These are phyloP conservation scores for Verticillium alfalfae DNA, from an alignment of 2,329 filamentous ascomycete species.

Conservation along the genomic window DNA sequence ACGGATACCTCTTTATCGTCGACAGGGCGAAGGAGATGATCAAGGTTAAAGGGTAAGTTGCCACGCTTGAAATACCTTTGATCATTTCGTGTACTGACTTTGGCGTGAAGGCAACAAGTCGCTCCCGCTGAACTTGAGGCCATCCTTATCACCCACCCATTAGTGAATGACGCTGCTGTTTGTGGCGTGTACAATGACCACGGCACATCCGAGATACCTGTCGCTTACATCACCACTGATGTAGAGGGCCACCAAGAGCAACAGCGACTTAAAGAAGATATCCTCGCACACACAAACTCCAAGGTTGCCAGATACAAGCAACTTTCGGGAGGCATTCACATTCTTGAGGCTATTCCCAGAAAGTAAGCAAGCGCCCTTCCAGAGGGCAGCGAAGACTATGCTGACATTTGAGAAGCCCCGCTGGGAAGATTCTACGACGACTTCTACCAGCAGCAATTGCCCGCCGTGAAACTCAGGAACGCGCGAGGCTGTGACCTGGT, in stretches of 20 bases:
- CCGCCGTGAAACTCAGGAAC: background rate
- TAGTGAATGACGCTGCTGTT: constrained; percentile 4
- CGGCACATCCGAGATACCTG: constrained; percentile 5
- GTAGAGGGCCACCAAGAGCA: background rate
- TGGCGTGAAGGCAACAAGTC: constrained; percentile 2
- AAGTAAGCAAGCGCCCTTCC: background rate
- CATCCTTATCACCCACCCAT: constrained; percentile 4
- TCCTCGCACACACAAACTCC: background rate
- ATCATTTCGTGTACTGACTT: background rate
- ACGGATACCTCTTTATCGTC: constrained; percentile 5
- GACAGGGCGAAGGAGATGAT: constrained; percentile 8
- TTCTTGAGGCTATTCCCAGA: constrained; percentile 3
- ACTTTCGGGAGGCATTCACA: constrained; percentile 2
- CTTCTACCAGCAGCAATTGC: constrained; percentile 3
- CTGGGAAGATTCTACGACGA: constrained; percentile 6
- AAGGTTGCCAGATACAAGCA: constrained; percentile 6
- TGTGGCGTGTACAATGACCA: constrained; percentile 6
- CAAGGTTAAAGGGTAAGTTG: constrained; percentile 6
- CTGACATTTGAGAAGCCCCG: background rate
- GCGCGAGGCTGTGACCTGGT: background rate
- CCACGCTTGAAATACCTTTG: background rate
- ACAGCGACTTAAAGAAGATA: background rate
- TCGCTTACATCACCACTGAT: constrained; percentile 4
- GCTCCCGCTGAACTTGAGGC: constrained; percentile 6
- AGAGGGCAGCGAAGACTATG: background rate